phyloP scores from a whole-genome alignment of 768 basidiomycete genomes.

The Agrocybe chaxingu region DNA sequence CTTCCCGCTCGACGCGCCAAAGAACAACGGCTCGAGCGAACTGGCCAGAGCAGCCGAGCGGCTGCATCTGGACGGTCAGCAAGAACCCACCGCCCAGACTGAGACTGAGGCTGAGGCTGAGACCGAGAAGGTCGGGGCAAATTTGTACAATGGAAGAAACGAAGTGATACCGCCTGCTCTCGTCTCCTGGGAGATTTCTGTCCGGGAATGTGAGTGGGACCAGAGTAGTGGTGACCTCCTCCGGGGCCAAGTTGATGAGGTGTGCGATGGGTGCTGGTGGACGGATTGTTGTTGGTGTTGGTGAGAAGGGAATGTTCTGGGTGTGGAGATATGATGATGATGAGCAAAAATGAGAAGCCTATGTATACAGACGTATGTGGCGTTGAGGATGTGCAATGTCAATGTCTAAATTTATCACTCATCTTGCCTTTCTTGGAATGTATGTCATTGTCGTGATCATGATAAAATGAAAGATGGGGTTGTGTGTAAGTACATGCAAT shows the following conservation, averaged over 20 bases:
- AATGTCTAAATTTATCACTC: too few relatives aligned
- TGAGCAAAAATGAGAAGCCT: not conserved
- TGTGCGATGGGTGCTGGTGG: constrained; percentile 44
- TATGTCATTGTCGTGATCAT: too few relatives aligned
- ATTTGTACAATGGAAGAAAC: constrained; percentile 4
- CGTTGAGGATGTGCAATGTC: too few relatives aligned
- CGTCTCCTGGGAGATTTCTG: constrained; percentile 19
- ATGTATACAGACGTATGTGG: not conserved
- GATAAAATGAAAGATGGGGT: too few relatives aligned
- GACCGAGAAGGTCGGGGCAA: not conserved
- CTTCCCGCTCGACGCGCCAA: constrained; percentile 33
- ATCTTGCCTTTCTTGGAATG: too few relatives aligned
- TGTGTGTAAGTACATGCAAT: too few relatives aligned
- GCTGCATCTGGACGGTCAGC: not conserved
- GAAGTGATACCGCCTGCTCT: constrained; percentile 12
- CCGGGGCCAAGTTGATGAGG: constrained; percentile 28
- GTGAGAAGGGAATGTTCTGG: constrained; percentile 37
- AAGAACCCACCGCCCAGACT: too few relatives aligned
- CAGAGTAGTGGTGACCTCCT: not conserved
- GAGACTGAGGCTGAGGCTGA: not conserved
- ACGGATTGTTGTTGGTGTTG: constrained; percentile 35
- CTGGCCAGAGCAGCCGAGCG: constrained; percentile 4
- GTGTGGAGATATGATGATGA: constrained; percentile 29
- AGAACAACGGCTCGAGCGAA: not conserved
- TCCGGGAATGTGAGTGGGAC: constrained; percentile 2